Evolutionary conservation across 129 eudicot species (phyloP), one percentile per base, ranked within the genome.

Genomic region (Saussurea involucrata): DNA sequence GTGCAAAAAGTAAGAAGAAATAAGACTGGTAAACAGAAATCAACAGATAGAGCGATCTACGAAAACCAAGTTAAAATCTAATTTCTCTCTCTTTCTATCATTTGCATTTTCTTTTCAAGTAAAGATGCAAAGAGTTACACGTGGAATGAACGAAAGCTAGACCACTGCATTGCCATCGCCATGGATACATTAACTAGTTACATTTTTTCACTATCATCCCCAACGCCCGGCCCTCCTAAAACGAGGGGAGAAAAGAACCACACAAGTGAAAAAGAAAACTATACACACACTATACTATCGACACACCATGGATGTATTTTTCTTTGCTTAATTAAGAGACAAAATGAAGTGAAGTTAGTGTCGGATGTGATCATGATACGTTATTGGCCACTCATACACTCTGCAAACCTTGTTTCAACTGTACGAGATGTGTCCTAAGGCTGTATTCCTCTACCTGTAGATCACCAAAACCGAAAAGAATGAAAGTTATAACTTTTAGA

Each of bases 401-500:
- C 75, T 65, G 83, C 73, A 66, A 68, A 72, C 73, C 83, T 87
- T 84, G 85, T 84, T 83, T 86, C 80, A 85, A 81, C 83, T 95
- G 99, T 77, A 92, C 37, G 4, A 92, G 82, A 81, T 95, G 85
- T 65, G 95, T 86, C 85, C 96, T 82, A 40, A 95, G 95, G 89
- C 97, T 92, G 85, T 80, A 63, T 81, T 95, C 99, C 77, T 88
- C 87, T 55, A 85, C 90, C 99, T 95, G 90, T 60, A 76, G 27
- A 68, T 69, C 17, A 79, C 24, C 55, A 74, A 69, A 67, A 73
- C 8, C 0, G 22, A 12, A 69, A 15, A 49, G 17, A 27, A 58
- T 13, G 11, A 65, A 12, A 66, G 1, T 66, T 17, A 24, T 24
- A 49, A 67, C 68, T 76, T 68, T 67, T 21, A 8, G 21, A 29